Conservation (phyloP, 2,329 filamentous ascomycete genomes). For the Xylariales sp. region DNA sequence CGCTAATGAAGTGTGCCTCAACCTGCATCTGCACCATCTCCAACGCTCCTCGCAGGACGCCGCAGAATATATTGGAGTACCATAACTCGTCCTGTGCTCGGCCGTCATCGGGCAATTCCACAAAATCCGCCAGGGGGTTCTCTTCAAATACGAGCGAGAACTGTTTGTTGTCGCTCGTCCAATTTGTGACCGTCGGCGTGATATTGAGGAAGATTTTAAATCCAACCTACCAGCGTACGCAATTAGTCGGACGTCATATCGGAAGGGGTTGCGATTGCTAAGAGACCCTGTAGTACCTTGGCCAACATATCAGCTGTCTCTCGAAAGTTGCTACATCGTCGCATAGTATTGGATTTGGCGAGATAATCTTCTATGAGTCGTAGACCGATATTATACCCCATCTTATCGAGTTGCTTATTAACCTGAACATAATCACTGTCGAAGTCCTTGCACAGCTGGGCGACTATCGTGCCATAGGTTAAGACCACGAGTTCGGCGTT, state of each 20-base stretch:
- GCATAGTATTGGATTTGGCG: conserved; percentile 90
- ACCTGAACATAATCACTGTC: conserved; percentile 94
- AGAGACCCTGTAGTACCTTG: conserved; percentile 67
- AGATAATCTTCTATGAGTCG: conserved; percentile 97
- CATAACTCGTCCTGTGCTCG: conserved; percentile 95
- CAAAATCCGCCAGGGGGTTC: conserved; percentile 96
- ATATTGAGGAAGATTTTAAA: conserved; percentile 99
- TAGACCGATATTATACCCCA: conserved; percentile 98
- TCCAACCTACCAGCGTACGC: conserved; percentile 72
- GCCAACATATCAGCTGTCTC: conserved; percentile 98
- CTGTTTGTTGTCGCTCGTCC: conserved; percentile 95
- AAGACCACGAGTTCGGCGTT: conserved; percentile 97
- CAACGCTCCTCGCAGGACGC: conserved; percentile 87
- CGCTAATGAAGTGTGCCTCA: conserved; percentile 94
- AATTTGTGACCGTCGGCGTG: conserved; percentile 91
- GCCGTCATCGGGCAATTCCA: conserved; percentile 95
- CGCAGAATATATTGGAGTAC: conserved; percentile 98
- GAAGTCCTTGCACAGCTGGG: conserved; percentile 96
- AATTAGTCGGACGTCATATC: conserved; percentile 37
- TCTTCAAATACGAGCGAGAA: conserved; percentile 98
- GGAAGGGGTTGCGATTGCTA: neutral
- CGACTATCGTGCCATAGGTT: conserved; percentile 97
- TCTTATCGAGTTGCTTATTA: conserved; percentile 97
- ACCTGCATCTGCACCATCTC: conserved; percentile 99
- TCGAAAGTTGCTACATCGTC: conserved; percentile 89